Evolutionary conservation across 1,284 basidiomycete species (phyloP), one percentile per base, ranked within the genome.

Genomic region (Bjerkandera adusta): DNA sequence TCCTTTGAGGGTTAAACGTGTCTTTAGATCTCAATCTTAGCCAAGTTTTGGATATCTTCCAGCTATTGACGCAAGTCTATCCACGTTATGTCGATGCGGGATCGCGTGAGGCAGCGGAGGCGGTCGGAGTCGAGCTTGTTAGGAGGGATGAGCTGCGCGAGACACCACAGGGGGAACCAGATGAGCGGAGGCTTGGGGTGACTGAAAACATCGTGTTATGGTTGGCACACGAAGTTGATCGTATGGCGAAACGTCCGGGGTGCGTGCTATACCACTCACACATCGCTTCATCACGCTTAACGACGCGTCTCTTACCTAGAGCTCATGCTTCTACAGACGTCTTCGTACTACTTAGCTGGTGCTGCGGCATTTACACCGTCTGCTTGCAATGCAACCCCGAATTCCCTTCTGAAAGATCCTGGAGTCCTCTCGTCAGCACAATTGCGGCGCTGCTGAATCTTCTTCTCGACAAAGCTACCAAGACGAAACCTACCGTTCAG

Each of bases 331-430:
- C 83, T 5, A 66, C 78, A 5, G 79, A 86, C 52, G 57, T 86
- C 26, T 87, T 86, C 58, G 79, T 87, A 15, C 75, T 93, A 5
- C 70, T 91, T 27, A 81, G 73, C 54, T 93, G 90, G 88, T 70
- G 79, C 5, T 85, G 83, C 57, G 74, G 73, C 11, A 63, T 91
- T 33, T 89, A 88, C 58, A 64, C 71, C 3, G 67, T 71, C 7
- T 79, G 75, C 51, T 56, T 77, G 10, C 60, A 70, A 42, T 50
- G 61, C 32, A 73, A 75, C 41, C 62, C 69, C 2, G 59, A 71
- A 16, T 80, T 81, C 54, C 43, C 68, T 1, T 66, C 70, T 2
- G 68, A 74, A 2, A 68, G 69, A 12, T 57, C 69, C 20, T 86
- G 77, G 75, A 66, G 59, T 1, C 65, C 67, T 1, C 72, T 89